Evolutionary conservation across 2,329 filamentous ascomycete genomes (phyloP), one percentile per base, ranked within the genome.

Genomic region (Alternaria longipes): DNA sequence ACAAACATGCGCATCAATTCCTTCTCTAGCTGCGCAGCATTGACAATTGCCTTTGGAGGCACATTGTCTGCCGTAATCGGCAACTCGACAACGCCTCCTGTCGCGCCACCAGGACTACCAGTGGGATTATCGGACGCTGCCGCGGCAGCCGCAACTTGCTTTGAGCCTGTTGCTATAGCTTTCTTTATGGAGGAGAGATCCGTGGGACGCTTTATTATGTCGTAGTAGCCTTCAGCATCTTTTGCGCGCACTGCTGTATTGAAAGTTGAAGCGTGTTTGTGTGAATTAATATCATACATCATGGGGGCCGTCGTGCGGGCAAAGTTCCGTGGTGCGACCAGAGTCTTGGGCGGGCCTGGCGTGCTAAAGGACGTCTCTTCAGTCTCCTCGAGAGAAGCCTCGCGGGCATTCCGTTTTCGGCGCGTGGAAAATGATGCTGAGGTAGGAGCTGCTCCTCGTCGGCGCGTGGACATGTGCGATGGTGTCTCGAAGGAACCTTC

Each of bases 1-100:
- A 93, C 93, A 78, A 98, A 97, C 92, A 98, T 97, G 71, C 96
- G 91, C 70, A 96, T 92, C 11, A 98, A 83, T 77, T 98, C 94
- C 67, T 93, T 92, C 79, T 98, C 94, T 16, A 98, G 85, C 77
- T 98, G 95, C 1, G 91, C 89, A 52, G 91, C 94, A 78, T 98
- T 98, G 78, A 98, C 92, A 70, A 98, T 97, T 20, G 90, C 92
- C 70, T 89, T 92, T 0, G 95, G 94, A 3, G 94, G 92, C 3
- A 94, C 85, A 26, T 97, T 83, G 59, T 97, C 92, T 51, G 90
- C 86, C 2, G 87, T 90, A 58, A 91, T 86, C 8, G 91, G 88
- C 7, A 94, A 62, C 54, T 79, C 74, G 40, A 77, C 68, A 12
- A 75, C 64, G 32, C 71, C 73, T 26, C 76, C 72, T 4, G 85